Evolutionary conservation across 768 basidiomycete genomes (phyloP).

Genomic region (Tulasnella sp.): DNA sequence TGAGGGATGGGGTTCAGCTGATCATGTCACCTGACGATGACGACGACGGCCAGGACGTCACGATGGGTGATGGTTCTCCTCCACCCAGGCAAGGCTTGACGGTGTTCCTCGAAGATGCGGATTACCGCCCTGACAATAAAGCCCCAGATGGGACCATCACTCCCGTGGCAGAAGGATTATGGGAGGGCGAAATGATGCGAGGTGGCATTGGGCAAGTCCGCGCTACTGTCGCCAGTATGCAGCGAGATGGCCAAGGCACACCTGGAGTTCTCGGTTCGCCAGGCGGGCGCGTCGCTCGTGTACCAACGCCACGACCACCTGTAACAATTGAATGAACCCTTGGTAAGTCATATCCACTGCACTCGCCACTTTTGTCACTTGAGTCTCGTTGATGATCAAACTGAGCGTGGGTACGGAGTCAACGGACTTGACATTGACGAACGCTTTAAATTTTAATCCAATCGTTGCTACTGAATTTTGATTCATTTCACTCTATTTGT

Average conservation of each 20-base stretch:
- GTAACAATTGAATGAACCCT: not conserved
- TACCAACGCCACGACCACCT: constrained; percentile 15
- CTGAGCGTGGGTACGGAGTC: not conserved
- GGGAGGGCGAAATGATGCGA: constrained; percentile 14
- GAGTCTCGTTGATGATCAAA: constrained; percentile 1
- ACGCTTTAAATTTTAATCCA: not conserved
- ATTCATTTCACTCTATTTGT: not conserved
- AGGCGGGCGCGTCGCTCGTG: constrained; percentile 13
- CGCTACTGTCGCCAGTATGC: constrained; percentile 32
- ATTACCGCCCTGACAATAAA: not conserved
- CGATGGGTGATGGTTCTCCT: constrained; percentile 22
- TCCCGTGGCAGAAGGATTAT: constrained; percentile 17
- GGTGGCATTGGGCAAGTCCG: constrained; percentile 29
- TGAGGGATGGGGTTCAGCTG: constrained; percentile 20
- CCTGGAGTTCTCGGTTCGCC: not conserved
- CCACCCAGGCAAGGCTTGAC: constrained; percentile 22
- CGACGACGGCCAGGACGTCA: constrained; percentile 22
- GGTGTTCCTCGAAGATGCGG: constrained; percentile 15
- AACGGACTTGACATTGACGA: not conserved
- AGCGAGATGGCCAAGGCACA: not conserved
- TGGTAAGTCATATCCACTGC: not conserved
- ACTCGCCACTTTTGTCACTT: not conserved
- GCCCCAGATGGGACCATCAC: constrained; percentile 10
- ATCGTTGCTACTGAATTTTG: constrained; percentile 3
- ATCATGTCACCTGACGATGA: constrained; percentile 20